Evolutionary conservation across 257 asterid species (phyloP), one percentile per base, ranked within the genome.

Genomic region (Solanum bukasovii): DNA sequence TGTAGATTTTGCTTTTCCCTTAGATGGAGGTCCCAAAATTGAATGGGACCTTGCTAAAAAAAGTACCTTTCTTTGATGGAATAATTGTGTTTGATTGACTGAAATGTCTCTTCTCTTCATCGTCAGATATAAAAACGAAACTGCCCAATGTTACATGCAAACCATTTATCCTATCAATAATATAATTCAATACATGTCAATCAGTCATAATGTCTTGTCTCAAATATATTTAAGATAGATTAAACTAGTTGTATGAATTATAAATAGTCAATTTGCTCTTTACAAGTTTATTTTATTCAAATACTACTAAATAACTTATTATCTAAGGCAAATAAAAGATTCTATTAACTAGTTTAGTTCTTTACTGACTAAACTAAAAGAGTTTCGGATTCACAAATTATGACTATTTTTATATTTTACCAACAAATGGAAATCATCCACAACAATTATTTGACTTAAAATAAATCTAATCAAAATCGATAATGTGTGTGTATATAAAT

Each of bases 1-100:
- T 84, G 83, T 46, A 63, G 90, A 86, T 87, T 87, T 87, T 88
- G 92, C 73, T 49, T 85, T 89, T 83, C 91, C 65, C 65, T 44
- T 40, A 13, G 35, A 38, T 89, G 88, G 87, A 83, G 61, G 67
- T 79, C 85, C 85, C 85, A 73, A 87, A 72, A 44, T 70, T 88
- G 90, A 89, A 67, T 68, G 91, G 84, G 90, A 88, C 90, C 71
- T 89, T 63, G 71, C 85, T 81, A 27, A 86, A 87, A 75, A 35
- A 34, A 40, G 73, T 42, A 79, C 65, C 88, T 73, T 86, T 91
- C 90, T 91, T 89, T 90, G 40, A 44, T 16, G 85, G 27, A 79
- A 79, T 81, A 18, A 81, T 81, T 79, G 65, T 79, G 38, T 44
- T 42, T 40, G 61, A 78, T 25, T 25, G 25, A 44, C 7, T 79